A percentile compares a stretch with the other conserved stretches of the same genome.
phyloP scores from a whole-genome alignment of 2,329 filamentous ascomycete species.

The Colletotrichum phormii region DNA sequence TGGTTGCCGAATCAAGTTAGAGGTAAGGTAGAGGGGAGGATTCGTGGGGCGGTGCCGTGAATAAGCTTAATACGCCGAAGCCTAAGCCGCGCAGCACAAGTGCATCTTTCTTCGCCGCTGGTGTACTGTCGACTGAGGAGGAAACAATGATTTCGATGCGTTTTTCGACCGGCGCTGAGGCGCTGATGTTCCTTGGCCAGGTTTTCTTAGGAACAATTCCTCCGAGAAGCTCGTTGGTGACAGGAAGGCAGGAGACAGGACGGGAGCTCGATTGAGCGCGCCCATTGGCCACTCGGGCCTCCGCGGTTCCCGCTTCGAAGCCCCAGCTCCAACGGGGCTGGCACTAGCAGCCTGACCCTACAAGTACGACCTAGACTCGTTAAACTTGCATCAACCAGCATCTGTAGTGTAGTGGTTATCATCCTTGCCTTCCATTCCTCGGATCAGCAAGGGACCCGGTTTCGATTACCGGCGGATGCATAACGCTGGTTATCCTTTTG shows the following conservation, averaged over 20 bases:
- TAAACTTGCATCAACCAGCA: no score
- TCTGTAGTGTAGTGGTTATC: constrained; percentile 35
- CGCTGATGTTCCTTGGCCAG: no score
- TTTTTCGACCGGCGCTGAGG: no score
- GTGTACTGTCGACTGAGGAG: not conserved
- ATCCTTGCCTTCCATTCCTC: constrained; percentile 30
- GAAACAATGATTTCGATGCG: not conserved
- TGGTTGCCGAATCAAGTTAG: not conserved
- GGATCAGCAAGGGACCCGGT: constrained; percentile 26
- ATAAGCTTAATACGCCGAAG: not conserved
- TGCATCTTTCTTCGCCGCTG: not conserved
- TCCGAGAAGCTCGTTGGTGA: no score
- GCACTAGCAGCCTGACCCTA: fast-evolving
- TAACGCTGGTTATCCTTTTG: not conserved
- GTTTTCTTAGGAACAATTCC: no score
- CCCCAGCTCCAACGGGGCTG: no score
- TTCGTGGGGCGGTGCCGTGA: not conserved
- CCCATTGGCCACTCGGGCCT: no score
- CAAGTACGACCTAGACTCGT: fast-evolving
- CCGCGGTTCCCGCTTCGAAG: no score
- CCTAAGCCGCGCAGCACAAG: not conserved
- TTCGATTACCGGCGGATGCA: constrained; percentile 33
- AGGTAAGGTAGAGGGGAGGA: not conserved
- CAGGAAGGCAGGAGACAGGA: no score
- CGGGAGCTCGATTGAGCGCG: no score